Evolutionary conservation across 331 rosid species (phyloP), one percentile per base, ranked within the genome.

Genomic region (Stylosanthes scabra): DNA sequence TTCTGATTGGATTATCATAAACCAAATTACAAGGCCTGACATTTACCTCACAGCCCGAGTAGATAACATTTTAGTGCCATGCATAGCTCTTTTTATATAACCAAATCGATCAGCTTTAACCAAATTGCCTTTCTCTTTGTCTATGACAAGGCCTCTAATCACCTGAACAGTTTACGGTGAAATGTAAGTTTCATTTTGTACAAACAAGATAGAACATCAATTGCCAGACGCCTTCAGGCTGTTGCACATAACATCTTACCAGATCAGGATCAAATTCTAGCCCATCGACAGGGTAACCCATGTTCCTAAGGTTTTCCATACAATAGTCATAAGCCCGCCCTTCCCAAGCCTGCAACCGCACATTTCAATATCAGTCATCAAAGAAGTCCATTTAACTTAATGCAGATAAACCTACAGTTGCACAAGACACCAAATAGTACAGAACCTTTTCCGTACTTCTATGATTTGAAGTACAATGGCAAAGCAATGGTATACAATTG

Each of bases 41-140:
- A 44, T 55, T 54, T 91, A 93, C 98, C 98, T 89, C 54, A 94
- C 87, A 87, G 84, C 96, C 70, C 86, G 87, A 63, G 89, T 89
- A 75, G 99, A 94, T 45, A 94, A 82, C 99, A 94, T 94, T 64
- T 70, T 68, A 66, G 99, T 91, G 64, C 99, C 99, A 70, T 94
- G 99, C 96, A 94, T 91, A 61, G 96, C 99, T 84, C 99, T 89
- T 78, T 91, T 86, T 20, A 94, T 44, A 76, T 94, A 91, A 80
- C 99, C 97, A 83, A 94, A 94, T 59, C 99, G 93, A 78, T 94
- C 99, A 71, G 99, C 87, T 86, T 91, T 94, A 55, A 94, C 99
- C 85, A 94, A 83, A 83, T 94, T 94, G 56, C 99, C 99, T 68
- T 77, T 91, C 82, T 89, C 96, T 85, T 91, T 94, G 86, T 94